phyloP scores from a whole-genome alignment of 129 eudicot species.

The Artemisia argyi region DNA sequence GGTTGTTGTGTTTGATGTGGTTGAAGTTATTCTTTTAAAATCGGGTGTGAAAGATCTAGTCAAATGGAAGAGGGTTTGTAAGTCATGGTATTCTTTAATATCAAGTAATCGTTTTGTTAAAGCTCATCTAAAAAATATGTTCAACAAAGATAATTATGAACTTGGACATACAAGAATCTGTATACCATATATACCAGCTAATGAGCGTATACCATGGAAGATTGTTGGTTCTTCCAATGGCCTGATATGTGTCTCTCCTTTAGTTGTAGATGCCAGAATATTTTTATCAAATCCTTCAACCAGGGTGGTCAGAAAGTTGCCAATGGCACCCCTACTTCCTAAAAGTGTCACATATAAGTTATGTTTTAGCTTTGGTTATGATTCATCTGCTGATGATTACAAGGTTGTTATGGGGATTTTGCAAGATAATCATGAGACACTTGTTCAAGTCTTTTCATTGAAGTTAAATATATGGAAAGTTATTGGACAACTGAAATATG shows the following conservation, averaged over 20 bases:
- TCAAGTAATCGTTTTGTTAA: neutral
- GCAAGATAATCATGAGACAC: neutral
- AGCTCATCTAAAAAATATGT: neutral
- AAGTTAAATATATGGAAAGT: neutral
- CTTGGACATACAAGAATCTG: neutral
- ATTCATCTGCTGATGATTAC: neutral
- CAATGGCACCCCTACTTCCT: neutral
- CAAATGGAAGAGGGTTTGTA: neutral
- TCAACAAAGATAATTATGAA: neutral
- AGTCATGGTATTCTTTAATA: neutral
- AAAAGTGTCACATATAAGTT: neutral
- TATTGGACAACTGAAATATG: neutral
- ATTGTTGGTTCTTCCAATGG: slow-evolving; percentile 2
- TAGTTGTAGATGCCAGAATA: neutral
- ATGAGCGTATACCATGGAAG: neutral
- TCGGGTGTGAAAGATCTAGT: neutral
- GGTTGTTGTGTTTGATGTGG: neutral
- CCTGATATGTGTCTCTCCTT: neutral
- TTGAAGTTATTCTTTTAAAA: neutral
- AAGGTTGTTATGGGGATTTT: neutral
- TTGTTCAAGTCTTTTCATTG: neutral
- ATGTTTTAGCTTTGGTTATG: neutral
- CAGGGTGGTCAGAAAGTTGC: neutral
- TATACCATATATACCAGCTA: neutral
- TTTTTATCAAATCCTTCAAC: neutral